Evolutionary conservation across 495 filamentous ascomycete genomes (phyloP), one percentile per base, ranked within the genome.

Genomic region (Recurvomyces mirabilis): DNA sequence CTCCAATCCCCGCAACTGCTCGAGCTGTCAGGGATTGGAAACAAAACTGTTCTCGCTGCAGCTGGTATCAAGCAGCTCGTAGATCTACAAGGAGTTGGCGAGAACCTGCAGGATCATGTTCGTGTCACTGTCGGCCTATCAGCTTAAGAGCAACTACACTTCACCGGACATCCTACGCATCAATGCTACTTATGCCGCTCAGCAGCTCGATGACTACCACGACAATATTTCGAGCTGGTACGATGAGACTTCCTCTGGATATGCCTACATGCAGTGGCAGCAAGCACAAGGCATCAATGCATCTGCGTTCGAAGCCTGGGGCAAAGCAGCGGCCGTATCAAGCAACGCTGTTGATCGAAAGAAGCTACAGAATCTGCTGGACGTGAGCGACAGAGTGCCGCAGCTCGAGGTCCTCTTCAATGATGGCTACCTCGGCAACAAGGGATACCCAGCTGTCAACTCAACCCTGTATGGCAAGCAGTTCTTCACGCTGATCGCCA

Each of bases 1-100:
- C 44, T 62, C 41, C 54, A 59, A 19, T 52, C 55, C 7, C 61
- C 59, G 12, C 59, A 61, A 25, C 36, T 62, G 19, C 42, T 62
- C 17, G 43, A 48, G 50, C 15, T 56, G 2, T 56, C 53, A 1
- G 53, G 57, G n/a, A 52, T 62, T 22, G 57, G 54, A 6, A 54
- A 54, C 11, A 19, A 21, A n/a, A 10, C 50, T 21, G 29, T 49
- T 13, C 46, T 54, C 13, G 14, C 26, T 15, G 41, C 32, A 2
- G 40, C 39, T 3, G 29, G 28, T 0, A 41, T 54, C 38, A 26
- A 44, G 19, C 3, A 7, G 7, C 15, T 28, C 1, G 23, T 48
- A 12, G 25, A 44, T 13, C 20, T 37, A 9, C 48, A 36, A 18
- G 36, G 26, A 11, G 55, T 58, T 2, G 55, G 55, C 11, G 44